Conservation (phyloP, 1,284 basidiomycete genomes). For the Ganoderma sinense region DNA sequence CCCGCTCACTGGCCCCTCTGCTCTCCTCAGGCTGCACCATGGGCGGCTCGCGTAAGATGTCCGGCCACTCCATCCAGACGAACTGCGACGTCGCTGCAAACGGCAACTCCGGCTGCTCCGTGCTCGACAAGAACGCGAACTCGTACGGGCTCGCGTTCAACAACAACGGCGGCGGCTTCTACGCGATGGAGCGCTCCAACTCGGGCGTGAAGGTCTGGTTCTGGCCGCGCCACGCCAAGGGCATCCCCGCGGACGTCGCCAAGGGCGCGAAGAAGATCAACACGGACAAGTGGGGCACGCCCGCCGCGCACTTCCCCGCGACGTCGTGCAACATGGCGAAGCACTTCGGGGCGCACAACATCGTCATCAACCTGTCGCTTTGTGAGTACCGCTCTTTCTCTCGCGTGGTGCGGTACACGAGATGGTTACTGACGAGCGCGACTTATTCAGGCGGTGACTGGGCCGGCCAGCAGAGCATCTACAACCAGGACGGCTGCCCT, state of each 20-base stretch:
- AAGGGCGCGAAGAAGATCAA: slow-evolving; percentile 50
- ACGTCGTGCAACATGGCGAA: slow-evolving; percentile 53
- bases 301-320: slow-evolving; percentile 60
- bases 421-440: neutral
- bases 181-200: slow-evolving; percentile 58
- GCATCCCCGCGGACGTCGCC: slow-evolving; percentile 54
- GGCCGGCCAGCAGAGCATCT: neutral
- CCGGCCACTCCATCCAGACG: slow-evolving; percentile 21
- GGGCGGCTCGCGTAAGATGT: slow-evolving; percentile 25
- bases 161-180: slow-evolving; percentile 62
- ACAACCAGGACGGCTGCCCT: neutral
- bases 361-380: slow-evolving; percentile 62
- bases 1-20: neutral
- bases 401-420: neutral
- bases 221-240: slow-evolving; percentile 54
- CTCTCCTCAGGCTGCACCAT: neutral
- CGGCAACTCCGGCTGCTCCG: slow-evolving; percentile 69
- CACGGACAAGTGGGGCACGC: slow-evolving; percentile 59
- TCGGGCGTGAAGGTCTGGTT: slow-evolving; percentile 66
- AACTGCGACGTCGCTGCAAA: slow-evolving; percentile 63
- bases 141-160: slow-evolving; percentile 64
- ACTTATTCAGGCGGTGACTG: neutral
- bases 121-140: slow-evolving; percentile 46
- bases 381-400: slow-evolving; percentile 36
- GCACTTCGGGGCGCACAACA: slow-evolving; percentile 60